Evolutionary conservation across 2,329 filamentous ascomycete species (phyloP).

Genomic region (Venturia effusa): DNA sequence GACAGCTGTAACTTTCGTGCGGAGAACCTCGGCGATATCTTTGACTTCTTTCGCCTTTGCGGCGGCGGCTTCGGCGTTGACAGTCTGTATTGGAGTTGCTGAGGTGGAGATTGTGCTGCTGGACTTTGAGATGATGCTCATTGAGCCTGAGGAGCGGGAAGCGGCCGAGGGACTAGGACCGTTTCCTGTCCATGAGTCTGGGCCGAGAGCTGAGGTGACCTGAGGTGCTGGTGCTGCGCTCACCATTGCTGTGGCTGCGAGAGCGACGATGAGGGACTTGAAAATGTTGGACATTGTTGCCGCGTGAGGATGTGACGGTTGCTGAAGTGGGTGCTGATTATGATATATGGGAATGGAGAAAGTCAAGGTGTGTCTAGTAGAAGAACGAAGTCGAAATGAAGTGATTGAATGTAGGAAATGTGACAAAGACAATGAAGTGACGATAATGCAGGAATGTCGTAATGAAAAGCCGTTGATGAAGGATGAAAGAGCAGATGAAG

Average conservation of each 20-base stretch:
- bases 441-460: neutral
- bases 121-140: constrained; percentile 4
- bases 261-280: constrained; percentile 8
- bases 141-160: constrained; percentile 6
- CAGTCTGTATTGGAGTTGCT: constrained; percentile 10
- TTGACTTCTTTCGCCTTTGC: constrained; percentile 17
- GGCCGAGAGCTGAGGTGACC: neutral
- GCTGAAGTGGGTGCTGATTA: neutral
- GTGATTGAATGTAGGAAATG: neutral
- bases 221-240: constrained; percentile 7
- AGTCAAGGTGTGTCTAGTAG: neutral
- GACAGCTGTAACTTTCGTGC: constrained; percentile 21
- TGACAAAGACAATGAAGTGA: neutral
- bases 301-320: neutral
- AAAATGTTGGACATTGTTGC: constrained; percentile 7
- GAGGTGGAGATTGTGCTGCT: constrained; percentile 12
- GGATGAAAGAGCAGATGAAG: neutral
- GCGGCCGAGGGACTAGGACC: neutral
- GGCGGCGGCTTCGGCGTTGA: constrained; percentile 2
- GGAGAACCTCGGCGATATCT: constrained; percentile 20
- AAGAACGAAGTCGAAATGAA: neutral
- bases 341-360: neutral
- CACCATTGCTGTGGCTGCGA: constrained; percentile 6
- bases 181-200: constrained; percentile 2
- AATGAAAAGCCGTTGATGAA: neutral